Evolutionary conservation across 768 basidiomycete genomes (phyloP).

Genomic region (Suillus lakei): DNA sequence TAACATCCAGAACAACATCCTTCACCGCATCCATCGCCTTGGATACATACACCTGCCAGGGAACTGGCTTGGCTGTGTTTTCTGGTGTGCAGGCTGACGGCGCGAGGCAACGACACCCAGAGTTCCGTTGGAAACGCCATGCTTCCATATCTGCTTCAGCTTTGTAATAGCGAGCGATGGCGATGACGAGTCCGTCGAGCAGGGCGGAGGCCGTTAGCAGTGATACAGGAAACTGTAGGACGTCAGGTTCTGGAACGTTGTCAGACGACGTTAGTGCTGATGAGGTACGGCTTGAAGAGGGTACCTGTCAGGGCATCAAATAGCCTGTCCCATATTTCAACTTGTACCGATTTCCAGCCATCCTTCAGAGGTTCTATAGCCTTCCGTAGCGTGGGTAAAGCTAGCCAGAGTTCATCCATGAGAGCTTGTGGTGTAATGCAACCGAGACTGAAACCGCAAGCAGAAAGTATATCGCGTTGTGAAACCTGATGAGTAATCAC

Average conservation of each 20-base stretch:
- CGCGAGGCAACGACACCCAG: neutral
- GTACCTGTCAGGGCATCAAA: conserved; percentile 47
- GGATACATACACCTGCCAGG: conserved; percentile 16
- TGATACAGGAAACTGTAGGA: conserved; percentile 56
- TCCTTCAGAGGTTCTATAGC: conserved; percentile 38
- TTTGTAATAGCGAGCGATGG: conserved; percentile 43
- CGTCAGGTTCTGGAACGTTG: conserved; percentile 49
- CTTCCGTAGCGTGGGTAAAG: conserved; percentile 54
- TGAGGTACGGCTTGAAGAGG: neutral
- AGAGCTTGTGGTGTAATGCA: conserved; percentile 55
- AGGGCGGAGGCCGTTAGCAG: conserved; percentile 59
- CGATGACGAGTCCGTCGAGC: conserved; percentile 46
- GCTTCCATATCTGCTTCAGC: conserved; percentile 27
- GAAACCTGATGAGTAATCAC: conserved; percentile 41
- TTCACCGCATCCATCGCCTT: conserved; percentile 17
- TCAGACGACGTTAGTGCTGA: neutral
- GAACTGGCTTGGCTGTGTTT: conserved; percentile 7
- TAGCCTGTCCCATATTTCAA: conserved; percentile 56
- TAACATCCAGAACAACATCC: conserved; percentile 28
- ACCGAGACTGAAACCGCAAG: conserved; percentile 53
- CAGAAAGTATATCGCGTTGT: conserved; percentile 58
- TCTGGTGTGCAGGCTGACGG: neutral
- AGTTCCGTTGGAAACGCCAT: neutral
- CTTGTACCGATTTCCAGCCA: conserved; percentile 52
- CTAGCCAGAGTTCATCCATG: conserved; percentile 62